Evolutionary conservation across 2,329 filamentous ascomycete species (phyloP).

Genomic region (Boeremia lycopersici): DNA sequence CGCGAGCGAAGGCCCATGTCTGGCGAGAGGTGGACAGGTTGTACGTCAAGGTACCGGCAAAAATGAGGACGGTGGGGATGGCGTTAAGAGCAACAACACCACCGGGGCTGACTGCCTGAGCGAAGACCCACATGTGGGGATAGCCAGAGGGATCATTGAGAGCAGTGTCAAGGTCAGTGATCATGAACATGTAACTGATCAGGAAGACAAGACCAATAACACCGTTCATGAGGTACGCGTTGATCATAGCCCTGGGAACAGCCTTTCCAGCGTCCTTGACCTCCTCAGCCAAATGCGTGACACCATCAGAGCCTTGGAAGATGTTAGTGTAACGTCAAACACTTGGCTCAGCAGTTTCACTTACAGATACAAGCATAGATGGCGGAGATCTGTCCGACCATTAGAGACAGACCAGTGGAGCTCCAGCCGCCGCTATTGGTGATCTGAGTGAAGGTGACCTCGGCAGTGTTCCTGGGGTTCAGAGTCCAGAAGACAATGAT

Average conservation of each 20-base stretch:
- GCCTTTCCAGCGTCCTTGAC: slow-evolving; percentile 50
- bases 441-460: slow-evolving; percentile 43
- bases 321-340: slow-evolving; percentile 14
- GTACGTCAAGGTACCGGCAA: slow-evolving; percentile 39
- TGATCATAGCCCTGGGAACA: slow-evolving; percentile 51
- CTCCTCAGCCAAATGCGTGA: slow-evolving; percentile 53
- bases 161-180: slow-evolving; percentile 39
- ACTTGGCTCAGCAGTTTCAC: background rate
- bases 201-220: slow-evolving; percentile 44
- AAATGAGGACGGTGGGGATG: slow-evolving; percentile 40
- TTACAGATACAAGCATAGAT: slow-evolving; percentile 44
- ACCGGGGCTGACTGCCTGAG: slow-evolving; percentile 30
- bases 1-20: slow-evolving; percentile 46
- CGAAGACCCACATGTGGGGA: slow-evolving; percentile 46
- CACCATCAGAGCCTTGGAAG: slow-evolving; percentile 47
- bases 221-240: slow-evolving; percentile 49
- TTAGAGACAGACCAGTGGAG: slow-evolving; percentile 44
- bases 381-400: slow-evolving; percentile 51
- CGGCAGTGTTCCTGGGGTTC: slow-evolving; percentile 36
- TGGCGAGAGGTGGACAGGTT: slow-evolving; percentile 43
- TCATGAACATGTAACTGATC: slow-evolving; percentile 43
- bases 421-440: slow-evolving; percentile 49
- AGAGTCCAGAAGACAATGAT: slow-evolving; percentile 49
- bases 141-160: slow-evolving; percentile 38
- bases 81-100: slow-evolving; percentile 40